phyloP scores from a whole-genome alignment of 2,329 filamentous ascomycete species.

The Beauveria sp. region DNA sequence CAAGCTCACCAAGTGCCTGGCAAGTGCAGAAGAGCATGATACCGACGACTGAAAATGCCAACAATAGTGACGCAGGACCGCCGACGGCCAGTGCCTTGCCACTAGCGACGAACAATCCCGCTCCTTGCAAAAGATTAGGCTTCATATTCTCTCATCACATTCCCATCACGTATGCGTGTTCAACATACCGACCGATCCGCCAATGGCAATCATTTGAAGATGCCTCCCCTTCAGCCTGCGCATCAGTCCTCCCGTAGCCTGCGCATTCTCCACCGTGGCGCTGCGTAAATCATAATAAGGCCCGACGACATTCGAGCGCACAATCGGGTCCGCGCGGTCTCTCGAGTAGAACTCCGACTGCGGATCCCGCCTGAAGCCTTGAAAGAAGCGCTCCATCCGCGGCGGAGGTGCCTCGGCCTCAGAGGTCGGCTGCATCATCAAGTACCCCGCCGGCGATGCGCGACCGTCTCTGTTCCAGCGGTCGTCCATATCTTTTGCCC shows the following conservation, averaged over 20 bases:
- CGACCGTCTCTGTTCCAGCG: not conserved
- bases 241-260: slow-evolving; percentile 6
- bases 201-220: slow-evolving; percentile 88
- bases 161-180: not conserved
- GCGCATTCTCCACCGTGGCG: slow-evolving; percentile 7
- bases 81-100: slow-evolving; percentile 57
- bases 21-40: slow-evolving; percentile 80
- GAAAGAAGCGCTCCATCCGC: slow-evolving; percentile 3
- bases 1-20: slow-evolving; percentile 77
- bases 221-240: slow-evolving; percentile 59
- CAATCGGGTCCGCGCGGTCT: not conserved
- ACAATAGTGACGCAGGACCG: slow-evolving; percentile 63
- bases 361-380: slow-evolving; percentile 9
- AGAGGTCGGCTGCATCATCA: not conserved
- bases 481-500: not conserved
- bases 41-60: slow-evolving; percentile 65
- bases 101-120: slow-evolving; percentile 72
- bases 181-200: slow-evolving; percentile 63
- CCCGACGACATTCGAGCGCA: not conserved
- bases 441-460: not conserved
- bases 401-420: not conserved
- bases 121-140: slow-evolving; percentile 22
- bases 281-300: slow-evolving; percentile 10
- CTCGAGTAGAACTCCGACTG: slow-evolving; percentile 3
- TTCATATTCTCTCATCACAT: not conserved